These are phyloP conservation scores for Apiospora sp. DNA, from an alignment of 2,329 filamentous ascomycete species.

Conservation along the genomic window DNA sequence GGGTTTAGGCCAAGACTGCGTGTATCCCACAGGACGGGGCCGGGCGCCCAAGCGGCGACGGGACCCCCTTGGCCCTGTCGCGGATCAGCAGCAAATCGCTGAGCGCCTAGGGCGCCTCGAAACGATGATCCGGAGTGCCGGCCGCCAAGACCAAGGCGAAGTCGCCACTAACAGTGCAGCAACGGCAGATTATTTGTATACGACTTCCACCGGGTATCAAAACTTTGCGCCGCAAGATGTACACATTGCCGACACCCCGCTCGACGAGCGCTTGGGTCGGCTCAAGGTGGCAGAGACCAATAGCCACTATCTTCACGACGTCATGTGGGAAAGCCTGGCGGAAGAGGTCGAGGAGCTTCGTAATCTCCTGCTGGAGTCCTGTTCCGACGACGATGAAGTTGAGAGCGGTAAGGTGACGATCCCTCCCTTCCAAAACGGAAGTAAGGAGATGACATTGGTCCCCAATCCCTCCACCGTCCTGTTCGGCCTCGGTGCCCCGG, in stretches of 20 bases:
- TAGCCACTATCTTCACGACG: conserved; percentile 2
- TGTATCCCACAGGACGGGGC: neutral
- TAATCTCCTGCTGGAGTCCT: conserved; percentile 26
- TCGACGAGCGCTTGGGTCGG: neutral
- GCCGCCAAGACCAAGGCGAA: neutral
- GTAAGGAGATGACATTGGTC: neutral
- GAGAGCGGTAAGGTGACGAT: neutral
- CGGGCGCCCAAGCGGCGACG: conserved; percentile 13
- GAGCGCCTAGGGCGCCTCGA: conserved; percentile 10
- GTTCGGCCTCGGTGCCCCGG: conserved; percentile 36
- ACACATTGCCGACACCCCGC: neutral
- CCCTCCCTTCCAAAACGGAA: neutral
- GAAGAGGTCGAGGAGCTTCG: conserved; percentile 29
- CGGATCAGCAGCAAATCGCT: neutral
- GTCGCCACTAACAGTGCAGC: neutral
- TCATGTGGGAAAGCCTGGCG: neutral
- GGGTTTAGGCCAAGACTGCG: neutral
- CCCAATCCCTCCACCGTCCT: conserved; percentile 33
- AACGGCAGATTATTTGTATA: too few species aligned
- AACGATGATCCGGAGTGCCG: neutral
- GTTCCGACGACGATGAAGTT: conserved; percentile 21
- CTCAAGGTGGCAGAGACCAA: neutral
- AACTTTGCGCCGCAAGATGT: neutral
- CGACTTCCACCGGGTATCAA: neutral
- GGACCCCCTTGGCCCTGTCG: neutral